Base-by-base conservation (phyloP, 2,329 filamentous ascomycete genomes). In the Cercospora sojina region DNA sequence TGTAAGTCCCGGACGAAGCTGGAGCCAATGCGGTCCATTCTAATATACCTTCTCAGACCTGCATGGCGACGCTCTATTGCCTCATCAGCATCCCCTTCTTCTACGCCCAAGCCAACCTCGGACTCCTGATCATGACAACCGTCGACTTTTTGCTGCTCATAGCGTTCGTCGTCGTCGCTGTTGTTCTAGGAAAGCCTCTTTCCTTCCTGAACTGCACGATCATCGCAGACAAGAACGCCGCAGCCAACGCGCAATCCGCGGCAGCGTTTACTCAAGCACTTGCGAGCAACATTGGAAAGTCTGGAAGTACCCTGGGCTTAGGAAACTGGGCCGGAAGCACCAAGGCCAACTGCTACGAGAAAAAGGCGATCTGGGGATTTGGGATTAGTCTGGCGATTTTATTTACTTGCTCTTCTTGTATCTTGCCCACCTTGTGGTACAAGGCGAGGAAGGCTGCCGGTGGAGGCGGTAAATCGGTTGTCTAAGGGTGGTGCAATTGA, bases 361-460 rank as follows among this genome's bases (percentile, higher is more conserved):
- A 93, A 78, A 96, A 96, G 84, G 87, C 90, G 16, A 87, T 95
- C 71, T 97, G 93, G 93, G 93, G 92, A 0, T 80, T 97, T 67
- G 87, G 88, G 77, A 93, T 97, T 78, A 88, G 88, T 4, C 85
- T 96, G 59, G 92, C 85, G 70, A 79, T 84, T 61, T 72, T 84
- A 20, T 84, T 82, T 72, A 80, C 79, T 9, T 80, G 79, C 59
- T 82, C 81, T 10, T 78, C 74, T 62, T 72, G 80, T 9, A 75
- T 84, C 31, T 73, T 84, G 66, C 82, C 82, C 1, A 82, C 81
- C 20, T 77, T 84, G 31, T 83, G 79, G 77, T 79, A 80, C 75
- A 84, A 84, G 79, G 80, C 79, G 72, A 82, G 80, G 77, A 82
- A 80, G 77, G 78, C 77, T 56, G 64, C 31, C 32, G 62, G 67